Evolutionary conservation across 2,329 filamentous ascomycete species (phyloP).

Genomic region (Aspergillus uvarum): DNA sequence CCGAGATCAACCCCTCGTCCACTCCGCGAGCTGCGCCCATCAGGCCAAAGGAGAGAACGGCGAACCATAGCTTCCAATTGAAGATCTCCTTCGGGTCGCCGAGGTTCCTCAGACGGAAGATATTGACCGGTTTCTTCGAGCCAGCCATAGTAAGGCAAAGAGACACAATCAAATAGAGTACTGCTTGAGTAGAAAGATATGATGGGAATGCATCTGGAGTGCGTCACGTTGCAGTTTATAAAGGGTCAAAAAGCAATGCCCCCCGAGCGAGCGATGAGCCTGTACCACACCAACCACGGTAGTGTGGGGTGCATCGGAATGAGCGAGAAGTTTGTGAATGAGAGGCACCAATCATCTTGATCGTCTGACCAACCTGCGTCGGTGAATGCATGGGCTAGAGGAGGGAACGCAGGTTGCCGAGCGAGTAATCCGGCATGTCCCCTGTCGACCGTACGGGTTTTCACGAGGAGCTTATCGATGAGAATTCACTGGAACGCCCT

Average conservation of each 20-base stretch:
- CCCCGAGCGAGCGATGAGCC: background rate
- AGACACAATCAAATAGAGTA: background rate
- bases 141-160: background rate
- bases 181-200: background rate
- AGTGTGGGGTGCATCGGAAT: background rate
- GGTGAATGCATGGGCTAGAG: background rate
- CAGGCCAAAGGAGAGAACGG: slow-evolving; percentile 70
- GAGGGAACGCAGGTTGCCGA: background rate
- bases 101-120: slow-evolving; percentile 62
- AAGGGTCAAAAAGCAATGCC: background rate
- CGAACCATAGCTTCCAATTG: slow-evolving; percentile 78
- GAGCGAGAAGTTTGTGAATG: background rate
- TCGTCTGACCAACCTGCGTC: background rate
- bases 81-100: slow-evolving; percentile 69
- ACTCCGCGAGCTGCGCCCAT: slow-evolving; percentile 75
- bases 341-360: background rate
- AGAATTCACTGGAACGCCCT: background rate
- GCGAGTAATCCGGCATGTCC: background rate
- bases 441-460: background rate
- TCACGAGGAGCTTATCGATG: background rate
- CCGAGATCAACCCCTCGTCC: slow-evolving; percentile 77
- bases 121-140: slow-evolving; percentile 42
- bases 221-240: background rate
- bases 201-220: background rate
- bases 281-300: background rate